A percentile compares a stretch with the other conserved stretches of the same genome.
phyloP scores from a whole-genome alignment of 108 stramenopile species.

The Skeletonema marinoi region DNA sequence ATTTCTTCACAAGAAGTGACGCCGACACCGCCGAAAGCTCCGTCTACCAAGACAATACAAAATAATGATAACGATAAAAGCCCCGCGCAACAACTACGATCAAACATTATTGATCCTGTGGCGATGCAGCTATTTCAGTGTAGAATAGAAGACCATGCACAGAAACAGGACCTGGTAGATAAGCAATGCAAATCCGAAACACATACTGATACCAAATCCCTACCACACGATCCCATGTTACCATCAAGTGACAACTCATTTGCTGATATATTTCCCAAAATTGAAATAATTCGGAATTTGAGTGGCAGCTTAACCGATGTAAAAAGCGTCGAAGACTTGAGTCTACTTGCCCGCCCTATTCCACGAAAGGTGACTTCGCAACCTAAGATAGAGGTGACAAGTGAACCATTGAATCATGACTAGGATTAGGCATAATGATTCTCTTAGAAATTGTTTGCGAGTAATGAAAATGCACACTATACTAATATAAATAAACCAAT shows the following conservation, averaged over 20 bases:
- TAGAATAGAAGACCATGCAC: background rate
- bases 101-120: constrained; percentile 27
- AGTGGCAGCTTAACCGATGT: constrained; percentile 30
- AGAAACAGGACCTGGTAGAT: background rate
- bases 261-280: background rate
- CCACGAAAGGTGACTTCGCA: constrained; percentile 14
- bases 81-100: constrained; percentile 15
- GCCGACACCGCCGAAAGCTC: background rate
- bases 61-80: background rate
- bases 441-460: background rate
- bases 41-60: background rate
- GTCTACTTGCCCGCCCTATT: constrained; percentile 25
- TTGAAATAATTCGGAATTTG: constrained; percentile 20
- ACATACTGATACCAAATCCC: background rate
- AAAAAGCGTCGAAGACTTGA: constrained; percentile 33
- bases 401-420: background rate
- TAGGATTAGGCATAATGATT: background rate
- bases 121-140: constrained; percentile 22
- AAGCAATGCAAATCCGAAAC: background rate
- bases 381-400: background rate
- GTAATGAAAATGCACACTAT: background rate
- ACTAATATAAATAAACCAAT: background rate
- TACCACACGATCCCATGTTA: background rate
- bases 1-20: background rate
- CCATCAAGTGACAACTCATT: background rate